phyloP scores from a whole-genome alignment of 176 grass and related monocot species.

The Poa pratensis region DNA sequence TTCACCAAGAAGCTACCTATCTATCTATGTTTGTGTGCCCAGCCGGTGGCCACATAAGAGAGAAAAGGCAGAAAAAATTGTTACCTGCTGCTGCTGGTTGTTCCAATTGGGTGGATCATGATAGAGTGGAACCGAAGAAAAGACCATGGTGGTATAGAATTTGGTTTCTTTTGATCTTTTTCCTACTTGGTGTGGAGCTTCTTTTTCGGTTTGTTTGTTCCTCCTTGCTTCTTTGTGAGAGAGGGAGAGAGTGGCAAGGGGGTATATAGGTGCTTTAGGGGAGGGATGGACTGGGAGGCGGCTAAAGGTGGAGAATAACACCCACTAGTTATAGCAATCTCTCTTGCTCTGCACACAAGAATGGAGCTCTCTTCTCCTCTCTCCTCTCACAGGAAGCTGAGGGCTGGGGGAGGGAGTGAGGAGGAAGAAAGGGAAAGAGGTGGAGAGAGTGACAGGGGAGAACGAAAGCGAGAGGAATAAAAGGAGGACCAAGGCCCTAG shows the following conservation, averaged over 20 bases:
- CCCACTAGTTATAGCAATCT: conserved; percentile 51
- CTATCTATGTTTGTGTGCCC: conserved; percentile 7
- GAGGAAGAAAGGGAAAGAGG: conserved; percentile 31
- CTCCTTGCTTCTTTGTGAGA: conserved; percentile 50
- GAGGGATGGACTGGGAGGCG: conserved; percentile 35
- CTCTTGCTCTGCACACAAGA: conserved; percentile 16
- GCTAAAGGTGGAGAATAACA: conserved; percentile 66
- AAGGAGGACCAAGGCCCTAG: conserved; percentile 46
- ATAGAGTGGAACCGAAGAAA: conserved; percentile 88
- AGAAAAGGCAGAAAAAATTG: conserved; percentile 32
- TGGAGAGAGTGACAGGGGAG: conserved; percentile 17
- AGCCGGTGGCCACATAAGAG: neutral
- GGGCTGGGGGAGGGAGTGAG: conserved; percentile 18
- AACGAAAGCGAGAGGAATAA: conserved; percentile 58
- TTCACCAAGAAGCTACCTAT: conserved; percentile 59
- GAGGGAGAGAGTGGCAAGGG: conserved; percentile 17
- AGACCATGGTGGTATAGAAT: conserved; percentile 82
- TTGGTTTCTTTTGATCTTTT: conserved; percentile 67
- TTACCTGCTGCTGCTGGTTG: conserved; percentile 79
- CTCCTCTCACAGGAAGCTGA: conserved; percentile 13
- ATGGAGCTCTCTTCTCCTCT: conserved; percentile 30
- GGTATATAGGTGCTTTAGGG: conserved; percentile 63
- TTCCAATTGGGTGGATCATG: conserved; percentile 97
- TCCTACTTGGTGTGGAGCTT: conserved; percentile 50
- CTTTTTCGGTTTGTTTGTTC: conserved; percentile 55